Conservation (phyloP, 2,329 filamentous ascomycete genomes). For the Exophiala dermatitidis region DNA sequence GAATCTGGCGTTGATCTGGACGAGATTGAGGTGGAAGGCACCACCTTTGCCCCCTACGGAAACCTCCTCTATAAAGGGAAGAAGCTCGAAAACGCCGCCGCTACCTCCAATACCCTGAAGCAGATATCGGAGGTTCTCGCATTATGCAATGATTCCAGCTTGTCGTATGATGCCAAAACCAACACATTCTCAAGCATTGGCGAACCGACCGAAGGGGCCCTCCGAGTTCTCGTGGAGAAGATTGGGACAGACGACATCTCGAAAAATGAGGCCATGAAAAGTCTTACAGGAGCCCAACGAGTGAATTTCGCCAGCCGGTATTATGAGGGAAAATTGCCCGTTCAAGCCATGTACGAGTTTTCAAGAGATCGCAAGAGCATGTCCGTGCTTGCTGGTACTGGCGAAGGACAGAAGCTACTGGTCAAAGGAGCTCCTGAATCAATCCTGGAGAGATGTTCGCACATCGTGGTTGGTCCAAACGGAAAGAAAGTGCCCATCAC, state of each 20-base stretch:
- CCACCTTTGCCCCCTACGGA: conserved; percentile 81
- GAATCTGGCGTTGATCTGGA: conserved; percentile 66
- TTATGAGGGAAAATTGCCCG: conserved; percentile 69
- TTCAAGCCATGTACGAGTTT: conserved; percentile 88
- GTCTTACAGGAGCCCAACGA: conserved; percentile 49
- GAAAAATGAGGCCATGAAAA: conserved; percentile 47
- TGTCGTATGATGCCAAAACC: conserved; percentile 72
- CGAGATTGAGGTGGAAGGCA: conserved; percentile 84
- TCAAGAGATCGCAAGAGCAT: conserved; percentile 98
- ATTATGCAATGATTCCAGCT: conserved; percentile 80
- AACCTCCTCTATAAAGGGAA: conserved; percentile 63
- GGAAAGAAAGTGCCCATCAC: conserved; percentile 70
- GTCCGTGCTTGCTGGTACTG: conserved; percentile 80
- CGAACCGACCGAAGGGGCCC: conserved; percentile 89
- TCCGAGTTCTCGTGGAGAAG: conserved; percentile 88
- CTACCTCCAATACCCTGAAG: conserved; percentile 65
- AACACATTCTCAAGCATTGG: conserved; percentile 74
- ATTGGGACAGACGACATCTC: conserved; percentile 69
- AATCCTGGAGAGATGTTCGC: conserved; percentile 83
- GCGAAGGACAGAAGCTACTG: conserved; percentile 67
- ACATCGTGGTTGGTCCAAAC: conserved; percentile 67
- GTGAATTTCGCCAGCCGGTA: conserved; percentile 75
- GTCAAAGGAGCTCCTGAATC: conserved; percentile 97
- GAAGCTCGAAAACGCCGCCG: conserved; percentile 59
- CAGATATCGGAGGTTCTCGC: conserved; percentile 66